Evolutionary conservation across 768 basidiomycete genomes (phyloP), one percentile per base, ranked within the genome.

Genomic region (Lactarius sanguifluus): DNA sequence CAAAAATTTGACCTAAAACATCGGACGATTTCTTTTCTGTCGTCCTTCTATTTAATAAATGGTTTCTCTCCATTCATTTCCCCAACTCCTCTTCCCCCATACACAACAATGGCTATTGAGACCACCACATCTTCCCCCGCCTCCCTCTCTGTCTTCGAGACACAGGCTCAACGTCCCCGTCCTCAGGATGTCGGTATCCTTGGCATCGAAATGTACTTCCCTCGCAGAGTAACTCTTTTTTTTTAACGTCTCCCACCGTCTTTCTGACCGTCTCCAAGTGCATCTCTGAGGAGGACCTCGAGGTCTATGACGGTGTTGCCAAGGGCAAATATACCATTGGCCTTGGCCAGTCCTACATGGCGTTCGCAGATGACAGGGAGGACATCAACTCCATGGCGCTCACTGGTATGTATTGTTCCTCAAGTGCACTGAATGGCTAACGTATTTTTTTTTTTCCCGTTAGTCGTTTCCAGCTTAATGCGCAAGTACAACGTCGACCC

Each of bases 261-360:
- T 5, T 55, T 62, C 58, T 58, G 20, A 58, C 38, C 1, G 28
- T 50, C 54, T 9, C 57, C 10, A 59, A 97, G 90, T 97, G 96
- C 80, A 91, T 99, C 80, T 95, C 95, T 10, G 95, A 98, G 79
- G 86, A 89, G 61, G 96, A 92, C 70, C 88, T 99, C 28, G 70
- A 70, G 54, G 70, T 64, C 16, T 71, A 60, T 43, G 70, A 69
- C 43, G 68, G 70, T 41, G 68, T 71, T 28, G 0, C 62, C 25
- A 86, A 92, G 74, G 97, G 97, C 67, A 98, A 98, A 81, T 98
- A 99, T 82, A 99, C 97, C 71, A 97, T 98, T 76, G 97, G 97
- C 75, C 88, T 99, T 45, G 97, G 96, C 64, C 94, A 96, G 77
- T 88, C 96, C 77, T 94, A 88, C 83, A 99, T 99, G 97, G 94